Conservation (phyloP, 495 filamentous ascomycete species). For the Letharia lupina region DNA sequence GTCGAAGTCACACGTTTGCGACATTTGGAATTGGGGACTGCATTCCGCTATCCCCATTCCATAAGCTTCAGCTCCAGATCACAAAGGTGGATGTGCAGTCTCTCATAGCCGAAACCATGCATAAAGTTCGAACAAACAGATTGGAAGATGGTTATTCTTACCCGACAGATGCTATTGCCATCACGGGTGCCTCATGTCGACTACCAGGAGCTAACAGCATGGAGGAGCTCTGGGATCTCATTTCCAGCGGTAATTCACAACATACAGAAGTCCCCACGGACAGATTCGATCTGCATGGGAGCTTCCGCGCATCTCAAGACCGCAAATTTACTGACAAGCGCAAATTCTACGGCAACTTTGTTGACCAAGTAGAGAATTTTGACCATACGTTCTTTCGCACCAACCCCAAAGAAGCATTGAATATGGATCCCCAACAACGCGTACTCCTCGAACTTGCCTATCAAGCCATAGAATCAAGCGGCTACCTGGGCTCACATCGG, state of each 20-base stretch:
- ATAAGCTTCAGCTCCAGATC: constrained; percentile 23
- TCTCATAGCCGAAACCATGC: background rate
- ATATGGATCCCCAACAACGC: constrained; percentile 46
- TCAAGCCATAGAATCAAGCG: constrained; percentile 40
- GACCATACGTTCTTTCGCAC: constrained; percentile 48
- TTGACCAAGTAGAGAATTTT: constrained; percentile 37
- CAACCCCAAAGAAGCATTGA: constrained; percentile 37
- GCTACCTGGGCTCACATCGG: constrained; percentile 30
- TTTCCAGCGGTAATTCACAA: constrained; percentile 19
- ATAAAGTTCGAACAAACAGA: constrained; percentile 1
- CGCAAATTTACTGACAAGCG: constrained; percentile 8
- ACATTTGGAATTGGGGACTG: constrained; percentile 31
- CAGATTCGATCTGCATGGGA: constrained; percentile 16
- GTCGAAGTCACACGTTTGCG: constrained; percentile 22
- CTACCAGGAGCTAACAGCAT: constrained; percentile 23
- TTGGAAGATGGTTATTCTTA: constrained; percentile 12
- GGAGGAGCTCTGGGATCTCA: constrained; percentile 29
- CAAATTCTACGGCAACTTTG: constrained; percentile 36
- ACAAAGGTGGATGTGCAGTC: constrained; percentile 24
- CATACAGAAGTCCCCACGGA: constrained; percentile 19
- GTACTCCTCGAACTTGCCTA: constrained; percentile 42
- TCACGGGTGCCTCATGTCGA: constrained; percentile 21
- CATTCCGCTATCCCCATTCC: constrained; percentile 29
- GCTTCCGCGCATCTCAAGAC: constrained; percentile 12
- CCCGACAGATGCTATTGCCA: constrained; percentile 19